Base-by-base conservation (phyloP, 495 filamentous ascomycete species). In the Friedmanniomyces simplex region DNA sequence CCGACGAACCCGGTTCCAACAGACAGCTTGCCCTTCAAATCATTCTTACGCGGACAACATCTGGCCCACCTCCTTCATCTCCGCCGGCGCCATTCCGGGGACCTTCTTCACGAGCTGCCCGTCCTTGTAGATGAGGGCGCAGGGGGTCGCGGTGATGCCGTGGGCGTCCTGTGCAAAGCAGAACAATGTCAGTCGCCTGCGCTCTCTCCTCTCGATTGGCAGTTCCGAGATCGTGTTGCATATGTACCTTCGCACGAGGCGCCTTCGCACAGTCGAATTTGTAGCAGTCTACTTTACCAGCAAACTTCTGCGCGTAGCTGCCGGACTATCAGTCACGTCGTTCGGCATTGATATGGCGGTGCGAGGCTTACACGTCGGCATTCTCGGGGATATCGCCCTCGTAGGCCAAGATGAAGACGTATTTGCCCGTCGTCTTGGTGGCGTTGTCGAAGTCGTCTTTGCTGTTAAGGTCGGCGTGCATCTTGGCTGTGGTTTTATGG, bases 361-460 rank as follows among this genome's bases (percentile, higher is more conserved):
- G 46, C 5, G 8, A 41, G 13, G 51, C 66, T 51, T 55, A 68
- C 66, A 63, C 66, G 21, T 62, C 61, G n/a, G 66, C 66, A 13
- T 45, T 48, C 21, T 51, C 21, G 16, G 57, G 52, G 14, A 63
- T 37, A 3, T 52, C 50, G 46, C 59, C 59, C 13, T 59, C 58
- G 62, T 68, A 60, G 42, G 53, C 59, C 52, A 65, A 59, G 61
- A 68, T 61, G 52, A 68, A 60, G 36, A 66, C 64, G 41, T 63
- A 65, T 22, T 63, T 60, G 58, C 60, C 66, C 57, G 63, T 53
- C 18, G 61, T 66, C 21, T 45, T 54, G 52, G 67, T 32, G 48
- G 66, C 64, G 16, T 52, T 34, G 20, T 59, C 60, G 60, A 67
- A 63, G 49, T 69, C 64, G 7, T 55, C 59, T 52, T 63, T 65